A percentile compares a stretch with the other conserved stretches of the same genome.
These are phyloP conservation scores for Claviceps quebecensis DNA, from an alignment of 2,329 filamentous ascomycete genomes.

Conservation along the genomic window DNA sequence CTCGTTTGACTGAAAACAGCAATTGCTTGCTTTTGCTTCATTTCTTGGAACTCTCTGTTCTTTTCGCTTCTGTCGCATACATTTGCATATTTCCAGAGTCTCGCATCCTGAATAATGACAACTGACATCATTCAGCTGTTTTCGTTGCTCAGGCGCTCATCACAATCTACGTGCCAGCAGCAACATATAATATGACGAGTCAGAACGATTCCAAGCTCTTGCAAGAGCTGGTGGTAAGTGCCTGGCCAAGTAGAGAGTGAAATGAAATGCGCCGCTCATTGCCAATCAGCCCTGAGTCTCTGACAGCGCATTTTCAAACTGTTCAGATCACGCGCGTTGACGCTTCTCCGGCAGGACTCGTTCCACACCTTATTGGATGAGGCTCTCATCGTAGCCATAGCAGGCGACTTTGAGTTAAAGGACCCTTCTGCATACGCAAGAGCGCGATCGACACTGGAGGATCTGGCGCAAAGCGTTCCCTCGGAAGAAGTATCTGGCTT, in stretches of 20 bases:
- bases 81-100: background rate
- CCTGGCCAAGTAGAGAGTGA: background rate
- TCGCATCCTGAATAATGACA: background rate
- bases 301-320: too few species aligned
- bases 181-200: conserved; percentile 11
- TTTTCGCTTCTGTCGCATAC: background rate
- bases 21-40: background rate
- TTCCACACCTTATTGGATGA: conserved; percentile 67
- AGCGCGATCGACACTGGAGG: conserved; percentile 47
- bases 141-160: background rate
- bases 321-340: background rate
- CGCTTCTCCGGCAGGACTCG: conserved; percentile 36
- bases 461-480: conserved; percentile 48
- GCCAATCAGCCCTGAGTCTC: background rate
- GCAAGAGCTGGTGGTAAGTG: conserved; percentile 18
- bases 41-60: background rate
- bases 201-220: conserved; percentile 12
- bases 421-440: conserved; percentile 35
- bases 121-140: background rate
- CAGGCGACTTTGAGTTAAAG: conserved; percentile 55
- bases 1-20: background rate
- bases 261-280: too few species aligned
- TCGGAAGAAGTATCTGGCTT: conserved; percentile 62
- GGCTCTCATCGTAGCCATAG: conserved; percentile 61
- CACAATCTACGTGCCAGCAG: background rate